phyloP scores from a whole-genome alignment of 2,329 filamentous ascomycete species.

The Pseudocercospora crystallina region DNA sequence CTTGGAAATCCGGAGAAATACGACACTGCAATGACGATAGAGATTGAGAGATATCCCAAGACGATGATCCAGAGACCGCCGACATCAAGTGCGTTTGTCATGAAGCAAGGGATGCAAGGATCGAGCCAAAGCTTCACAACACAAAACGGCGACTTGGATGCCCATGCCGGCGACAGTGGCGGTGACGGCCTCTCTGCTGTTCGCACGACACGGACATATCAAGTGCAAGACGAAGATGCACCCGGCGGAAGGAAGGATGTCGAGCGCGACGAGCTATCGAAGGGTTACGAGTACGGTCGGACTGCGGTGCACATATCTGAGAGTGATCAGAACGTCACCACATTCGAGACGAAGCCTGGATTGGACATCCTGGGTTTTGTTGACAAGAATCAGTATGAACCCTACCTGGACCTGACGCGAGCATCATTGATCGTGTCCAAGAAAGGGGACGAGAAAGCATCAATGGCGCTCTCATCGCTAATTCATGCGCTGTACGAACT shows the following conservation, averaged over 20 bases:
- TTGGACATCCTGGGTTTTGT: slow-evolving; percentile 89
- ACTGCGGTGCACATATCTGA: slow-evolving; percentile 88
- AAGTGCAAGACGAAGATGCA: slow-evolving; percentile 70
- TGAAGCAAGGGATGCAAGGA: slow-evolving; percentile 51
- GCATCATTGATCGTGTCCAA: slow-evolving; percentile 74
- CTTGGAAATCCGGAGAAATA: slow-evolving; percentile 76
- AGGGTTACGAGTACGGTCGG: slow-evolving; percentile 89
- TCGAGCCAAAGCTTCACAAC: slow-evolving; percentile 56
- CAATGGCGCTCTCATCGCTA: slow-evolving; percentile 82
- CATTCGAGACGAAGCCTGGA: slow-evolving; percentile 70
- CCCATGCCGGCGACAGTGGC: slow-evolving; percentile 26
- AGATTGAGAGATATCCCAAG: slow-evolving; percentile 87
- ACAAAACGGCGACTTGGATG: slow-evolving; percentile 30
- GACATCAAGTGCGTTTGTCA: slow-evolving; percentile 74
- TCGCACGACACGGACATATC: slow-evolving; percentile 76
- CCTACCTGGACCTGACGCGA: slow-evolving; percentile 81
- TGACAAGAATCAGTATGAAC: slow-evolving; percentile 65
- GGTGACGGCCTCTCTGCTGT: slow-evolving; percentile 64
- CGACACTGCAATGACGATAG: slow-evolving; percentile 73
- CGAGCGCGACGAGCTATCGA: slow-evolving; percentile 78
- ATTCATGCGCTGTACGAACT: slow-evolving; percentile 84
- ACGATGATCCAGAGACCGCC: slow-evolving; percentile 74
- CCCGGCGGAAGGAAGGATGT: slow-evolving; percentile 81
- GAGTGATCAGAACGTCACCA: slow-evolving; percentile 84
- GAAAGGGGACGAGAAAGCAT: slow-evolving; percentile 76